A percentile compares a stretch with the other conserved stretches of the same genome.
Evolutionary conservation across 768 basidiomycete species (phyloP).

Genomic region (Collybia sordida): DNA sequence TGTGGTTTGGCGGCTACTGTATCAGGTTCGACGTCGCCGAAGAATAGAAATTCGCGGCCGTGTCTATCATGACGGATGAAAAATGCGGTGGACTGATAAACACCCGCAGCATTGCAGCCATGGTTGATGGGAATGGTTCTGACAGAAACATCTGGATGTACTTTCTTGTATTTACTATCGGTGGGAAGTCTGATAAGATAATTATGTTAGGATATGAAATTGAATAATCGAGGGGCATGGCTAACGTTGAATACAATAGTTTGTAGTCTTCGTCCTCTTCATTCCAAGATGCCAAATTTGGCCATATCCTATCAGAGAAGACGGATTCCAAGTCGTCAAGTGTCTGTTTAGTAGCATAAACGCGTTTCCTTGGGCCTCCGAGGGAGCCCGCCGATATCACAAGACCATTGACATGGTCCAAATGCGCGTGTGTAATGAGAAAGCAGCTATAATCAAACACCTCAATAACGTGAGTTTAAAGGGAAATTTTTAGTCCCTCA

Average conservation of each 20-base stretch:
- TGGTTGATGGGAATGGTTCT: conserved; percentile 71
- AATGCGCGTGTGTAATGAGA: conserved; percentile 84
- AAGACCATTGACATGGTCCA: conserved; percentile 86
- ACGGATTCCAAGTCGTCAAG: conserved; percentile 69
- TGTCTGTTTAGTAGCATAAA: conserved; percentile 60
- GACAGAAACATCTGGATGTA: conserved; percentile 60
- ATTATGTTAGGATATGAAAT: conserved; percentile 5
- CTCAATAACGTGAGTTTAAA: conserved; percentile 2
- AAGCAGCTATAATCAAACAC: conserved; percentile 56
- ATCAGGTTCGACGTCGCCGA: conserved; percentile 93
- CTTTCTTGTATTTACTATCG: conserved; percentile 50
- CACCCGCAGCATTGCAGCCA: conserved; percentile 53
- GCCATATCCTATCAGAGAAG: conserved; percentile 84
- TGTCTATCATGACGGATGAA: conserved; percentile 72
- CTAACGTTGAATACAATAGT: conserved; percentile 66
- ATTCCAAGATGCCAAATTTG: conserved; percentile 76
- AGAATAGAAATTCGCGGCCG: conserved; percentile 80
- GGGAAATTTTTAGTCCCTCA: conserved; percentile 21
- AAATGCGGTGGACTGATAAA: conserved; percentile 81
- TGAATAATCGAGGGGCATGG: conserved; percentile 6
- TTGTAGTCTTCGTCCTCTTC: conserved; percentile 58
- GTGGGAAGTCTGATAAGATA: conserved; percentile 41
- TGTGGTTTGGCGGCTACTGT: conserved; percentile 56
- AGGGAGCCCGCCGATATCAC: conserved; percentile 83
- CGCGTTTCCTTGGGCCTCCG: conserved; percentile 56